Conservation (phyloP, 495 filamentous ascomycete species). For the Aspergillus baeticus region DNA sequence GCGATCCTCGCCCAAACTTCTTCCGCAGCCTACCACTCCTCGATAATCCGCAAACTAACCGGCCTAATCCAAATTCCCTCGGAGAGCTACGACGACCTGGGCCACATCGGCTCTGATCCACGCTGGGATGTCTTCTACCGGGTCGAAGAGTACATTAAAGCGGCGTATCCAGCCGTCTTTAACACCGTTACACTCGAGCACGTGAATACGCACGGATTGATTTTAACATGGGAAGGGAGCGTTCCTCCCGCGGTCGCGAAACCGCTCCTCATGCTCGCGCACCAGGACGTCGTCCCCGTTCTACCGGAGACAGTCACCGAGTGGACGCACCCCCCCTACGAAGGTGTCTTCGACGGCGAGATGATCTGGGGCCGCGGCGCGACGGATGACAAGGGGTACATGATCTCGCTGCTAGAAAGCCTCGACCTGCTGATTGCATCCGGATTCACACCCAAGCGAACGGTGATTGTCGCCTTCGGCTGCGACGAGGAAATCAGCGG, state of each 20-base stretch:
- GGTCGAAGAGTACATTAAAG: background rate
- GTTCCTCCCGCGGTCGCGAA: background rate
- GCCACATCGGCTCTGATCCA: background rate
- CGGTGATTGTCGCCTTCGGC: background rate
- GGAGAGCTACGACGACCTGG: background rate
- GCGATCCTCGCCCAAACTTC: too few relatives aligned
- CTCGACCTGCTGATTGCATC: background rate
- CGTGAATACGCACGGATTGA: background rate
- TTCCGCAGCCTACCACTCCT: too few relatives aligned
- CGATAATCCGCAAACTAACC: background rate
- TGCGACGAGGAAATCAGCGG: conserved; percentile 2
- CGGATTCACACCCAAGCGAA: background rate
- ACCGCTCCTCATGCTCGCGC: background rate
- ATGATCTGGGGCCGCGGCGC: background rate
- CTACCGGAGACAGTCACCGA: background rate
- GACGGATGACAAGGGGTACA: background rate
- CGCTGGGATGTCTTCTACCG: background rate
- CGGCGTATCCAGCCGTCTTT: too few relatives aligned
- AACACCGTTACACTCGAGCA: too few relatives aligned
- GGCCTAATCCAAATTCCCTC: background rate
- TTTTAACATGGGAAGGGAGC: background rate
- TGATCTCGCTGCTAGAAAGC: background rate
- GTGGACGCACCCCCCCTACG: background rate
- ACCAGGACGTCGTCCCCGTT: conserved; percentile 1
- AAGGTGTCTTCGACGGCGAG: background rate